Conservation (phyloP, 169 alveolate genomes). For the Plasmodium berghei region DNA sequence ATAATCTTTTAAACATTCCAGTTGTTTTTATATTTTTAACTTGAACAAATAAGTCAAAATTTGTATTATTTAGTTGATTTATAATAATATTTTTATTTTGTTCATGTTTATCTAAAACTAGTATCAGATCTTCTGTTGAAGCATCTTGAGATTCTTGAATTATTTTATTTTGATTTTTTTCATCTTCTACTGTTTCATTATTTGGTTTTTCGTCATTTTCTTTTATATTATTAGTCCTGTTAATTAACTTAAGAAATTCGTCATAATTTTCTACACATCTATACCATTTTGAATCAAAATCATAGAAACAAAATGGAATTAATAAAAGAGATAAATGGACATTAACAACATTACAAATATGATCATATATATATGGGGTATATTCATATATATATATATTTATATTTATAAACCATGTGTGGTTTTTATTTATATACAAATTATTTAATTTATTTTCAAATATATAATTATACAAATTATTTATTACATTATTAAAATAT, state of each 20-base stretch:
- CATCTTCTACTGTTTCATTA: background rate
- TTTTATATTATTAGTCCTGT: background rate
- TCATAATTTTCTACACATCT: constrained; percentile 70
- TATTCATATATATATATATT: constrained; percentile 73
- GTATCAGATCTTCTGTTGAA: constrained; percentile 5
- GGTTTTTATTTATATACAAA: constrained; percentile 45
- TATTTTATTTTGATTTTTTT: background rate
- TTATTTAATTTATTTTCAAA: constrained; percentile 59
- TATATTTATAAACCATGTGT: constrained; percentile 60
- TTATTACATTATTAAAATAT: constrained; percentile 66
- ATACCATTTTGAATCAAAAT: constrained; percentile 67
- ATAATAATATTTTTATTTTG: constrained; percentile 69
- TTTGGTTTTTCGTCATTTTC: background rate
- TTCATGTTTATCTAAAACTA: constrained; percentile 48
- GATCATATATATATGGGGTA: constrained; percentile 77
- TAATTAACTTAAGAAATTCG: constrained; percentile 20
- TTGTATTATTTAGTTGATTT: constrained; percentile 43
- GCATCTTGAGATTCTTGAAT: background rate
- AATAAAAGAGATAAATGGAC: constrained; percentile 69
- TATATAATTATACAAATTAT: constrained; percentile 65
- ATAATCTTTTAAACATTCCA: constrained; percentile 69
- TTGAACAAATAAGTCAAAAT: constrained; percentile 62
- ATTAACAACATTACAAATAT: constrained; percentile 70
- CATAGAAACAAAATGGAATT: constrained; percentile 74
- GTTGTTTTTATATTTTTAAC: constrained; percentile 26